Conservation (phyloP, 2,329 filamentous ascomycete genomes). For the Massarina eburnea region DNA sequence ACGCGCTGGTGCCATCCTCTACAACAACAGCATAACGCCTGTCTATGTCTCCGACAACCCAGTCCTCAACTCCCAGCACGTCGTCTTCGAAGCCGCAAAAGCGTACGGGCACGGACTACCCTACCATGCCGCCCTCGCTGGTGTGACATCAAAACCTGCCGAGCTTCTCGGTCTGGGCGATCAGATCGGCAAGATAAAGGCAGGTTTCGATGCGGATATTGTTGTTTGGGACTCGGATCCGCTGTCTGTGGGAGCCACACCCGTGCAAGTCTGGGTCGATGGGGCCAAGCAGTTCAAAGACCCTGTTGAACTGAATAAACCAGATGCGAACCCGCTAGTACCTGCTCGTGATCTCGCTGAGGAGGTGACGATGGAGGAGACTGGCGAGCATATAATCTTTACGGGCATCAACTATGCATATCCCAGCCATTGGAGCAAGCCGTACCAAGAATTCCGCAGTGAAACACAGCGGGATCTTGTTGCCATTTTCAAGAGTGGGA, state of each 20-base stretch:
- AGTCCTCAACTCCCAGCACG: conserved; percentile 69
- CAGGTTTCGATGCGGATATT: conserved; percentile 46
- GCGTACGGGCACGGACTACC: conserved; percentile 46
- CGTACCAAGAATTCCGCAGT: conserved; percentile 39
- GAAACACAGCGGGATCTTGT: conserved; percentile 43
- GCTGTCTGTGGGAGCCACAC: conserved; percentile 42
- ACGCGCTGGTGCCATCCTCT: conserved; percentile 66
- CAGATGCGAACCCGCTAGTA: conserved; percentile 34
- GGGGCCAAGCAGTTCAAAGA: conserved; percentile 54
- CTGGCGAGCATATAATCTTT: conserved; percentile 53
- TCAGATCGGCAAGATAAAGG: conserved; percentile 45
- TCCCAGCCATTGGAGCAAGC: background rate
- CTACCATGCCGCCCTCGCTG: conserved; percentile 45
- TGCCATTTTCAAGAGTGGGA: conserved; percentile 55
- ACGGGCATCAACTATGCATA: conserved; percentile 57
- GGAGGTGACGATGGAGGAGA: conserved; percentile 32
- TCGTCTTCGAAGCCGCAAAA: conserved; percentile 60
- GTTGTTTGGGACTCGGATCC: conserved; percentile 50
- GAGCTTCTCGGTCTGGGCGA: conserved; percentile 44
- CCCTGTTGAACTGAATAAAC: conserved; percentile 25
- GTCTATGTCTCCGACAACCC: conserved; percentile 74
- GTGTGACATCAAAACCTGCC: conserved; percentile 45
- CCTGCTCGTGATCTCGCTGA: conserved; percentile 46
- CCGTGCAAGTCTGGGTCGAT: conserved; percentile 48
- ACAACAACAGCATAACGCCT: conserved; percentile 65